phyloP scores from a whole-genome alignment of 164 flowering plant genomes.

The Vitis rotundifolia region DNA sequence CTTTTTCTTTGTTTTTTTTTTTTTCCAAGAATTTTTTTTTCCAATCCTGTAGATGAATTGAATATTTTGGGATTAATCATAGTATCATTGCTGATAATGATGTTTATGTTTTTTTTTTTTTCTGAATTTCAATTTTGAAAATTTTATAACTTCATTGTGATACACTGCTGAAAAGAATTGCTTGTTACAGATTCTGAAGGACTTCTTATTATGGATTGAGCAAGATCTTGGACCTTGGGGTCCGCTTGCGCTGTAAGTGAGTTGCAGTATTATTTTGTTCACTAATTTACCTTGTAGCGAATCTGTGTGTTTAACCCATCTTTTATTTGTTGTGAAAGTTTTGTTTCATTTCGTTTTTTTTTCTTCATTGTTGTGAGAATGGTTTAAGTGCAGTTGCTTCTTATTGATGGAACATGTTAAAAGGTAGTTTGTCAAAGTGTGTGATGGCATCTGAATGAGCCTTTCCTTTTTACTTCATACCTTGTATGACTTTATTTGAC shows the following conservation, averaged over 20 bases:
- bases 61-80: not conserved
- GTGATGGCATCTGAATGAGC: too few relatives aligned
- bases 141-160: not conserved
- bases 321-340: not conserved
- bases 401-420: not conserved
- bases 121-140: not conserved
- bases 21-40: not conserved
- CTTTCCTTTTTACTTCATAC: too few relatives aligned
- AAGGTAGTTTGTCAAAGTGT: too few relatives aligned
- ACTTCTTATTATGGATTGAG: conserved; percentile 76
- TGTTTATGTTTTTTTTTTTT: not conserved
- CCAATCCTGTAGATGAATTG: not conserved
- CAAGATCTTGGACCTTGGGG: conserved; percentile 88
- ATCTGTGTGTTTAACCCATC: too few relatives aligned
- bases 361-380: not conserved
- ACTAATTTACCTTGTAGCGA: not conserved
- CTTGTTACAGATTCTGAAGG: conserved; percentile 65
- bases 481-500: too few relatives aligned
- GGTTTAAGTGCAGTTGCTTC: not conserved
- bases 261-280: not conserved
- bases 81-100: not conserved
- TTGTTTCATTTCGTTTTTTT: too few relatives aligned
- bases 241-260: conserved; percentile 82
- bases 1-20: too few relatives aligned
- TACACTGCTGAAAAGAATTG: not conserved